Percentiles rank a stretch among this genome's conserved stretches.
phyloP scores from a whole-genome alignment of 2,329 filamentous ascomycete species.

The Tricladium varicosporioides region DNA sequence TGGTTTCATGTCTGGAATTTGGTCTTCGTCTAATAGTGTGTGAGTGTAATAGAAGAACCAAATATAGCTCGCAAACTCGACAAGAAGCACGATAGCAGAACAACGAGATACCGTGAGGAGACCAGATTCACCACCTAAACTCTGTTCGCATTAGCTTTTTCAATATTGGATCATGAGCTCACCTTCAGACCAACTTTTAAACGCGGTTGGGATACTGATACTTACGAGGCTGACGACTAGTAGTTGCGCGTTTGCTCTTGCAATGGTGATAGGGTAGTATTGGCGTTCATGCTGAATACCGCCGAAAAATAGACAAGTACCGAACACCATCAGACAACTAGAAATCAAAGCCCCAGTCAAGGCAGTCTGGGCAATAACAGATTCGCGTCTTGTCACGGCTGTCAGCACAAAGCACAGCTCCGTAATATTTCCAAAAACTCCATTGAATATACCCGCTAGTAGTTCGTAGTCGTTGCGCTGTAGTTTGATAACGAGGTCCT shows the following conservation, averaged over 20 bases:
- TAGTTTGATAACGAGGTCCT: constrained; percentile 7
- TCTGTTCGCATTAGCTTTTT: not conserved
- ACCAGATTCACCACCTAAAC: not conserved
- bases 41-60: not conserved
- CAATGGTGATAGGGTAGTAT: not conserved
- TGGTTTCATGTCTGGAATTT: not conserved
- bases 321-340: constrained; percentile 6
- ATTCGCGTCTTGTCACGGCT: constrained; percentile 1
- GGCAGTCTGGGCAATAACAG: constrained; percentile 5
- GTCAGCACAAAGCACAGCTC: constrained; percentile 5
- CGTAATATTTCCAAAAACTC: constrained; percentile 6
- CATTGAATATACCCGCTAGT: constrained; percentile 2
- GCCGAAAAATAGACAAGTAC: not conserved
- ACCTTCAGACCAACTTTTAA: not conserved
- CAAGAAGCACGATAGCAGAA: not conserved
- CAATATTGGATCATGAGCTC: not conserved
- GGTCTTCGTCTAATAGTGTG: not conserved
- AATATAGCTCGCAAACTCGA: not conserved
- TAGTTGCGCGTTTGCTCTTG: not conserved
- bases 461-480: constrained; percentile 6
- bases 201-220: not conserved
- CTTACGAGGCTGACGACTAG: not conserved
- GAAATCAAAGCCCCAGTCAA: constrained; percentile 4
- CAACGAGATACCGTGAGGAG: not conserved
- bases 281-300: not conserved